These are phyloP conservation scores for Aspergillus piperis DNA, from an alignment of 2,329 filamentous ascomycete genomes.

Conservation along the genomic window DNA sequence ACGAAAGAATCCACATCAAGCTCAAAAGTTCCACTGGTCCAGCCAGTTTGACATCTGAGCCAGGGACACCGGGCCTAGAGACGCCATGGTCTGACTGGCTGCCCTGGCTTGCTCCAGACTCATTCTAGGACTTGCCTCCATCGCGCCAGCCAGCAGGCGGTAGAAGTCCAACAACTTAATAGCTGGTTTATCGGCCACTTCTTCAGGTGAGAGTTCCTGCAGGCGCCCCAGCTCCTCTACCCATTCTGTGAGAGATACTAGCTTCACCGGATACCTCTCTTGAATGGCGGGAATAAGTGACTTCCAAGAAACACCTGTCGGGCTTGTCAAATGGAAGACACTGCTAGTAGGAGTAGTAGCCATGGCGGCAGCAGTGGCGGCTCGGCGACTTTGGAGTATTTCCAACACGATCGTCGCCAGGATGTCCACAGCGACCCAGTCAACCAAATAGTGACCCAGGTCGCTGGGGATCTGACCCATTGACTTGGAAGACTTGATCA, in stretches of 20 bases:
- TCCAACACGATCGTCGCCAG: neutral
- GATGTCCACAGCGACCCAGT: slow-evolving; percentile 56
- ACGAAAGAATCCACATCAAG: too few relatives aligned
- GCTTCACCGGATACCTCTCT: neutral
- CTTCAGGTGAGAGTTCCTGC: neutral
- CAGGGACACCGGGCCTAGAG: slow-evolving; percentile 44
- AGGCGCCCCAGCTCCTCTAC: neutral
- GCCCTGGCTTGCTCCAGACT: slow-evolving; percentile 44
- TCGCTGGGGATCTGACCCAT: slow-evolving; percentile 50
- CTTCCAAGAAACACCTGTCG: neutral
- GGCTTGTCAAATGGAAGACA: neutral
- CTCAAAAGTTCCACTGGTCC: neutral
- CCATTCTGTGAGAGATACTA: neutral
- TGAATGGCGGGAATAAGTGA: neutral
- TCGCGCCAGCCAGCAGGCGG: neutral
- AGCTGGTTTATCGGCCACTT: neutral
- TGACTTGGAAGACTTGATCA: slow-evolving; percentile 51
- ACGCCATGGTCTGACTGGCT: slow-evolving; percentile 47
- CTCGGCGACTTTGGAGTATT: neutral
- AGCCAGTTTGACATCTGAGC: slow-evolving; percentile 48
- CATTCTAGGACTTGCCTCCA: neutral
- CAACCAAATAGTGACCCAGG: slow-evolving; percentile 50
- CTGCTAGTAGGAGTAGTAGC: neutral
- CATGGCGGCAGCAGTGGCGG: neutral
- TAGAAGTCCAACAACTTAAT: neutral